phyloP scores from a whole-genome alignment of 306 rosid species.

The Rosa rugosa region DNA sequence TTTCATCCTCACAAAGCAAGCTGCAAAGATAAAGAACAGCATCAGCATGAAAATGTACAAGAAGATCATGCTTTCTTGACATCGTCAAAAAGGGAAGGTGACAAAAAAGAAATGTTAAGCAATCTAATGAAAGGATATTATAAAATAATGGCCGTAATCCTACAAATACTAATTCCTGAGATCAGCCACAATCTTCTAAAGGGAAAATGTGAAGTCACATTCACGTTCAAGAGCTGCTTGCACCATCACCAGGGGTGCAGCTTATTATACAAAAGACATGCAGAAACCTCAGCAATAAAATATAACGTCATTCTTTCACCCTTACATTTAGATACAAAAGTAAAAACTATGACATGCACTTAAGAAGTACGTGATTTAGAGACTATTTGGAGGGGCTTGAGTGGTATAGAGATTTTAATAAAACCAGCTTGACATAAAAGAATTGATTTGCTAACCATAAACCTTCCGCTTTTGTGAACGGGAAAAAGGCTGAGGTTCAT shows the following conservation, averaged over 20 bases:
- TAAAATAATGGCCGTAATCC: not conserved
- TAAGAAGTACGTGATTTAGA: not conserved
- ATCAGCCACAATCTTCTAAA: not conserved
- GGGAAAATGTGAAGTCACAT: not conserved
- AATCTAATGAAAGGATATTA: not conserved
- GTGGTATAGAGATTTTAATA: not conserved
- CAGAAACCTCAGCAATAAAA: not conserved
- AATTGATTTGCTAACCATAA: not conserved
- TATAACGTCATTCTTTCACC: not conserved
- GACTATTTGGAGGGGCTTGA: not conserved
- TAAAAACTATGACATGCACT: not conserved
- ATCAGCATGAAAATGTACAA: not conserved
- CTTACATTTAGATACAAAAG: not conserved
- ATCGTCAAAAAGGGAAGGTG: not conserved
- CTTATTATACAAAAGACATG: not conserved
- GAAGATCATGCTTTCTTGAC: not conserved
- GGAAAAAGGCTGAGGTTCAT: no score
- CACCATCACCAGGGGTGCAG: not conserved
- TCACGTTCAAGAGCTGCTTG: not conserved
- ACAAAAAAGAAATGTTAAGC: not conserved
- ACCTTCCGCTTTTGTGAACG: not conserved
- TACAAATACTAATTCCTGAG: not conserved
- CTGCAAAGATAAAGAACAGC: constrained; percentile 39
- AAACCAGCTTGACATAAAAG: not conserved
- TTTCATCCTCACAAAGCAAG: constrained; percentile 85